Conservation (phyloP, 441 rosid genomes). For the Gossypium laxum region DNA sequence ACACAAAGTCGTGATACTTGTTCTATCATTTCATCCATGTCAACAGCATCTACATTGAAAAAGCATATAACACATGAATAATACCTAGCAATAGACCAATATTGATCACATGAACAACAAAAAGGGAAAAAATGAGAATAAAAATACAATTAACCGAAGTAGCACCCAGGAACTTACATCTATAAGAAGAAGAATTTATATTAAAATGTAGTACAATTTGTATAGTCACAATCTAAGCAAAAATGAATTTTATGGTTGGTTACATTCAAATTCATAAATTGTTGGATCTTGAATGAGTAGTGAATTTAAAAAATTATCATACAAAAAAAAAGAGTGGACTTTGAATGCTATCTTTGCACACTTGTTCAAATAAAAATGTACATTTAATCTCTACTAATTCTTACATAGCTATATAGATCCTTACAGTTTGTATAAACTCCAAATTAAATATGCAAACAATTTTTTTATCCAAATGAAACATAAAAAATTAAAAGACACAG, state of each 20-base stretch:
- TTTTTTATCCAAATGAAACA: neutral
- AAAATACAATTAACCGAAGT: neutral
- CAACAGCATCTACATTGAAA: slow-evolving; percentile 43
- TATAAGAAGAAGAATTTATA: neutral
- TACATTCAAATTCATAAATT: neutral
- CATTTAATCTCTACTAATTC: neutral
- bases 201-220: neutral
- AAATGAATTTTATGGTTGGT: neutral
- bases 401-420: neutral
- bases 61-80: slow-evolving; percentile 16
- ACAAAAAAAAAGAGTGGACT: neutral
- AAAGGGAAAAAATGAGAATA: neutral
- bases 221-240: neutral
- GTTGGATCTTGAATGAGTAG: neutral
- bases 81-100: neutral
- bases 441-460: neutral
- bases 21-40: slow-evolving; percentile 53
- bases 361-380: neutral
- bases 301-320: neutral
- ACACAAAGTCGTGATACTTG: slow-evolving; percentile 57
- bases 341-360: neutral
- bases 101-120: neutral
- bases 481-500: neutral
- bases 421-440: neutral
- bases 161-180: neutral